Base-by-base conservation (phyloP, 441 rosid genomes). In the Adansonia gregorii region DNA sequence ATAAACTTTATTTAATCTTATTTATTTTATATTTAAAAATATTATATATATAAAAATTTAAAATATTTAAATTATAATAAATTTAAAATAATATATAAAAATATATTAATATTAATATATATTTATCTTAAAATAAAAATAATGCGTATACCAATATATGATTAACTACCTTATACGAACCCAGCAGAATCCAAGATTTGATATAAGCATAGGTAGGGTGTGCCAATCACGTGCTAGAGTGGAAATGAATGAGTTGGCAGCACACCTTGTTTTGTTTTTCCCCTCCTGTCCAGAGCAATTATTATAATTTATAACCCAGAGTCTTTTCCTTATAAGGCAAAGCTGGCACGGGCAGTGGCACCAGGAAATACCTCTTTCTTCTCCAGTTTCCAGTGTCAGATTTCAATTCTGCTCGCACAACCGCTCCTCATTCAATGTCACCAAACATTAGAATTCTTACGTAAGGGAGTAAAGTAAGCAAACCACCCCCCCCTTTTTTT, bases 231-330 rank as follows among this genome's bases (percentile, higher is more conserved):
- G 75, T 74, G 72, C 52, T 17, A 22, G 31, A 59, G 22, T 24
- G 22, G 49, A 45, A 1, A 43, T 52, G 64, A 76, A 49, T 58
- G 71, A 72, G 79, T 64, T 71, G 66, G 83, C 70, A 31, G 52
- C 68, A 17, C 51, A 35, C 3, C 39, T 14, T 20, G 27, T 0
- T n/a, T 0, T 39, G 20, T 17, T 24, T 22, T 45, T 55, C 6
- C 60, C 8, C 19, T 8, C 55, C 19, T 46, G 55, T 46, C 52
- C 31, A 12, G 39, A 17, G 51, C 35, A 19, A 35, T 72, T 31
- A 4, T 55, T 31, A 4, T 55, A 43, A 24, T 65, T 39, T 65
- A 39, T 65, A 68, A 31, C 35, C 52, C 43, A 56, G 61, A 48
- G 46, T 31, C 81, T 46, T 41, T 41, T 48, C 27, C 4, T 14